Evolutionary conservation across 169 alveolate species (phyloP).

Genomic region (Eimeria sp.): DNA sequence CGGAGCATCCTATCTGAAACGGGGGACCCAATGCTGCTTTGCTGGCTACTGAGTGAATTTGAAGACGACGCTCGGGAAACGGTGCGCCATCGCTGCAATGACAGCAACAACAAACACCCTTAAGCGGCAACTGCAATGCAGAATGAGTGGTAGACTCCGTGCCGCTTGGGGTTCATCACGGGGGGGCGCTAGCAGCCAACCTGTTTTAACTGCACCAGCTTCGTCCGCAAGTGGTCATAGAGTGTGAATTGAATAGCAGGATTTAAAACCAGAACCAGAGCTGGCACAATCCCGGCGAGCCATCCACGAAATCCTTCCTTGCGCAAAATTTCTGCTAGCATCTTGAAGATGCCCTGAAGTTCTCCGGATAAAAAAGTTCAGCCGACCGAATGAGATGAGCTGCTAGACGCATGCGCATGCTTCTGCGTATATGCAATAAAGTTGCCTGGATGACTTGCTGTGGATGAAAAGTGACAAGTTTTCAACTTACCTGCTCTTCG

Average conservation of each 20-base stretch:
- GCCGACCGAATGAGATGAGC: not conserved
- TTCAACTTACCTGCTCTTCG: constrained; percentile 28
- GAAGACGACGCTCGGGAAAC: constrained; percentile 26
- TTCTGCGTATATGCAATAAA: not conserved
- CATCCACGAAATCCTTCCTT: constrained; percentile 78
- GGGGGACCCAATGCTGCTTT: constrained; percentile 38
- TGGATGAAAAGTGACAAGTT: not conserved
- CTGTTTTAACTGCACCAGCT: constrained; percentile 61
- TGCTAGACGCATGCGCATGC: not conserved
- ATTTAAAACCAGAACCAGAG: constrained; percentile 73
- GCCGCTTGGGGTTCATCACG: not conserved
- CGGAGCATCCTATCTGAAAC: constrained; percentile 27
- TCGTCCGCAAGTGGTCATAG: constrained; percentile 71
- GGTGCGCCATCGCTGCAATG: constrained; percentile 48
- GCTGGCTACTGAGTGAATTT: constrained; percentile 49
- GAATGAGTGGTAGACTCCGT: not conserved
- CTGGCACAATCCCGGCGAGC: constrained; percentile 79
- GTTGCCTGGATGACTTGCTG: not conserved
- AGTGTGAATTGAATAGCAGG: constrained; percentile 80
- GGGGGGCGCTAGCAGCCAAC: constrained; percentile 16
- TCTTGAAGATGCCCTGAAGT: constrained; percentile 69
- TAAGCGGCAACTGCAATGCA: not conserved
- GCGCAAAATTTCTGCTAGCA: constrained; percentile 51
- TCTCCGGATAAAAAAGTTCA: not conserved
- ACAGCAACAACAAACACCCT: not conserved